phyloP scores from a whole-genome alignment of 2,329 filamentous ascomycete species.

The Fusarium tupiense region DNA sequence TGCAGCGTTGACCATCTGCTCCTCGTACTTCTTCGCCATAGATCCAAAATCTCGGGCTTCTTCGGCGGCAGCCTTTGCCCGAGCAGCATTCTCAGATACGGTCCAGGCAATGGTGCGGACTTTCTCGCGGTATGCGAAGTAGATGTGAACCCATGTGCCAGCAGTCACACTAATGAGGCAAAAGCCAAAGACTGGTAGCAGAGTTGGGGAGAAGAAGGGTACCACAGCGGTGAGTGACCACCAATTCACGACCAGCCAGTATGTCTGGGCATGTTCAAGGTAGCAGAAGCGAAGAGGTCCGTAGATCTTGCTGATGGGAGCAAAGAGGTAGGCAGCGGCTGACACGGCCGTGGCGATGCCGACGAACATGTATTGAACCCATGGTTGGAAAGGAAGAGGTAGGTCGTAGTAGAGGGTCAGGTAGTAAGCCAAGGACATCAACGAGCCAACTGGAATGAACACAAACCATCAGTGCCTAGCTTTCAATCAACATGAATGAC shows the following conservation, averaged over 20 bases:
- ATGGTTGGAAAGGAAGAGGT: constrained; percentile 10
- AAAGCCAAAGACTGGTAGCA: constrained; percentile 10
- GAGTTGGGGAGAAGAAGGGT: constrained; percentile 9
- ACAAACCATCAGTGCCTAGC: fast-evolving
- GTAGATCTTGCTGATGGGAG: constrained; percentile 13
- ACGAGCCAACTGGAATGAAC: background rate
- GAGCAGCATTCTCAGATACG: background rate
- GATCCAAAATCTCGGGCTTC: constrained; percentile 13
- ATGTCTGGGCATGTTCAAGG: constrained; percentile 27
- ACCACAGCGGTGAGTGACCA: constrained; percentile 20
- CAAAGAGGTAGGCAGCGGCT: constrained; percentile 7
- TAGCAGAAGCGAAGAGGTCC: constrained; percentile 29
- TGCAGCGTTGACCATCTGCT: constrained; percentile 12
- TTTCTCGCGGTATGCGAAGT: constrained; percentile 14
- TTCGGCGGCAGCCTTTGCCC: constrained; percentile 17
- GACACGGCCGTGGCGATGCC: background rate
- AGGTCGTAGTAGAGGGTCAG: constrained; percentile 14
- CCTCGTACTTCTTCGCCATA: constrained; percentile 14
- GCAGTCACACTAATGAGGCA: constrained; percentile 4
- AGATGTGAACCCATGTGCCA: constrained; percentile 21
- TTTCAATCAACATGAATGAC: fast-evolving
- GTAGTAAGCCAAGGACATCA: constrained; percentile 19
- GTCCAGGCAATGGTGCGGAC: constrained; percentile 6
- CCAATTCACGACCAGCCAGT: constrained; percentile 26
- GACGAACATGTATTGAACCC: constrained; percentile 11